Base-by-base conservation (phyloP, 75 land plant genomes). In the Pseudotsuga menziesii region DNA sequence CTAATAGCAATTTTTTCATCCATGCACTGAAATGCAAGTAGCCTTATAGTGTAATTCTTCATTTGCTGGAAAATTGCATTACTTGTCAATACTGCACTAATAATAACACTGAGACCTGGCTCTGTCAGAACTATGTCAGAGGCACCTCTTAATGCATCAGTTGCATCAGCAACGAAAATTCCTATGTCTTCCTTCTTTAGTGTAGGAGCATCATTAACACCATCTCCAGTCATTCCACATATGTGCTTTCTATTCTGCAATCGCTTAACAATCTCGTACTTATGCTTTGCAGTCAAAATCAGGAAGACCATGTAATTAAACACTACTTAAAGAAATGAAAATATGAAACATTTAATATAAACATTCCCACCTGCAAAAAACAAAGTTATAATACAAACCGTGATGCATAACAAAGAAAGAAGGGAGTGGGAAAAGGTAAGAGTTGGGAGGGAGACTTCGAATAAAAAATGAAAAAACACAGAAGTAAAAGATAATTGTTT, bases 211-310 rank as follows among this genome's bases (percentile, higher is more conserved):
- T 95, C 98, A 86, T 95, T 95, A 4, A 95, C 98, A 63, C 98
- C 98, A 88, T 95, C 98, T 48, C 98, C 98, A 80, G 95, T 95
- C 95, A 95, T 95, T 72, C 95, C 95, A 81, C 95, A 92, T n/a
- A 95, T 89, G 78, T 95, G 95, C 61, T 92, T 95, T 82, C 85
- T 85, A 56, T 88, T 87, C 82, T 95, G 95, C 52, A 95, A 84
- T 14, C 91, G 83, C 77, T 92, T 90, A 69, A 95, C 98, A 56
- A 95, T 95, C 78, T 95, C 93, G 80, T 92, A 95, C 62, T 95
- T 95, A 81, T 95, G 98, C 83, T 95, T 95, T 95, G 91, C 59
- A 74, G 14, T 35, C 57, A 55, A 73, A 36, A 36, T 23, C 17
- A 57, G 22, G n/a, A 62, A 54, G 74, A 4, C 74, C 57, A 62